Conservation (phyloP, 805 yeast genomes). For the Jamesozyma rosinii region DNA sequence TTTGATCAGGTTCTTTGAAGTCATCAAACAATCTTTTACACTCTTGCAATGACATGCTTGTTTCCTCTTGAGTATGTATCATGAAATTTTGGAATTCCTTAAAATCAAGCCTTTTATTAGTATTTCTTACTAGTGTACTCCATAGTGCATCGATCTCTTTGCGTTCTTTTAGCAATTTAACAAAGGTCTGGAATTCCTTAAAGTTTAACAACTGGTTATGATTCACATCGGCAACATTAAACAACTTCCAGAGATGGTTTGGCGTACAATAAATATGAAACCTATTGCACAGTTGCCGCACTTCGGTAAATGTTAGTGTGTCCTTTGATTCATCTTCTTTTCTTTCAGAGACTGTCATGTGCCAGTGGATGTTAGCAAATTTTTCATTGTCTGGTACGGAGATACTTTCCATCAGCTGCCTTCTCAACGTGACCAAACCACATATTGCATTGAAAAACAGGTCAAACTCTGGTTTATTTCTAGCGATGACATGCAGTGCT, state of each 20-base stretch:
- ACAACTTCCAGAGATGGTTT: conserved; percentile 40
- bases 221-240: conserved; percentile 44
- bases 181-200: conserved; percentile 67
- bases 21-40: conserved; percentile 32
- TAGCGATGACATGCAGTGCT: conserved; percentile 70
- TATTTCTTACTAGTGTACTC: conserved; percentile 25
- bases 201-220: conserved; percentile 49
- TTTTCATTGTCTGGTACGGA: conserved; percentile 50
- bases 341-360: conserved; percentile 33
- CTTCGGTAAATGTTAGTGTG: conserved; percentile 52
- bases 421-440: conserved; percentile 47
- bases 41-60: conserved; percentile 17
- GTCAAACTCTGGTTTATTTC: conserved; percentile 42
- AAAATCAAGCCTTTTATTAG: conserved; percentile 18
- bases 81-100: conserved; percentile 39
- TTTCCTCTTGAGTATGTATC: conserved; percentile 40
- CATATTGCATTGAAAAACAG: conserved; percentile 46
- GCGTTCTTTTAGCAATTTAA: conserved; percentile 54
- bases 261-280: conserved; percentile 65
- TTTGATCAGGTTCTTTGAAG: conserved; percentile 22
- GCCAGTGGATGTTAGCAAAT: conserved; percentile 61
- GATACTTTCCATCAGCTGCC: conserved; percentile 53
- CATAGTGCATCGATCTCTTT: conserved; percentile 51
- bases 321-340: conserved; percentile 32
- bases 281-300: conserved; percentile 52